Evolutionary conservation across 108 stramenopile genomes (phyloP).

Genomic region (Cyclostephanos invisitatus): DNA sequence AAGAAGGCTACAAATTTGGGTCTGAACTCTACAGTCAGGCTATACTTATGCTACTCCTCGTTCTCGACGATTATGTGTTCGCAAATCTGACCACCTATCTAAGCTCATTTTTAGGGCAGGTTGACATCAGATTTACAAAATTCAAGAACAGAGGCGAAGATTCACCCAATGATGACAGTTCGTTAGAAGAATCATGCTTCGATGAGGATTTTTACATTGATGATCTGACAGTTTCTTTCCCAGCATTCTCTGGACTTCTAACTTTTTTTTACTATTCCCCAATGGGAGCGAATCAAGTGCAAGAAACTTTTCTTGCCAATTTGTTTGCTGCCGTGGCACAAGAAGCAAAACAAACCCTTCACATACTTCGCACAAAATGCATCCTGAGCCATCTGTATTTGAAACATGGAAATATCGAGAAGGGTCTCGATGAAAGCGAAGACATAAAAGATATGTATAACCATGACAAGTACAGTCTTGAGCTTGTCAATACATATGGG

Average conservation of each 20-base stretch:
- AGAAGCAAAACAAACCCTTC: slow-evolving; percentile 28
- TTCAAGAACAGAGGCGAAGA: not conserved
- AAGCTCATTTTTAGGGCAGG: slow-evolving; percentile 13
- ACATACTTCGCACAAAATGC: slow-evolving; percentile 26
- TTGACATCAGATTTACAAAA: slow-evolving; percentile 7
- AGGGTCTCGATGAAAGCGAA: slow-evolving; percentile 34
- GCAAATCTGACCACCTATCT: slow-evolving; percentile 19
- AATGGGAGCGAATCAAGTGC: slow-evolving; percentile 26
- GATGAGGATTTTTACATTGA: slow-evolving; percentile 19
- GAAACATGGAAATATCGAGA: slow-evolving; percentile 19
- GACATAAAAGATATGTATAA: slow-evolving; percentile 22
- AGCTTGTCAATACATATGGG: slow-evolving; percentile 26
- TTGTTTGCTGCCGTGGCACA: slow-evolving; percentile 34
- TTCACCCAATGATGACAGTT: not conserved
- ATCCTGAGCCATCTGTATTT: slow-evolving; percentile 32
- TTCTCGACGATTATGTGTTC: slow-evolving; percentile 26
- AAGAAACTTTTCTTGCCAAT: slow-evolving; percentile 31
- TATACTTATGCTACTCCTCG: slow-evolving; percentile 22
- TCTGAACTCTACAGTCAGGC: slow-evolving; percentile 29
- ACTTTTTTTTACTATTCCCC: slow-evolving; percentile 35
- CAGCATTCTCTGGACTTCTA: slow-evolving; percentile 24
- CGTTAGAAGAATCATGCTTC: not conserved
- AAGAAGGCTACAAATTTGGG: slow-evolving; percentile 30
- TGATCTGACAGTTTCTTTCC: slow-evolving; percentile 32
- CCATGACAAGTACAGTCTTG: slow-evolving; percentile 24